phyloP scores from a whole-genome alignment of 345 rosid species.

The Noccaea caerulescens region DNA sequence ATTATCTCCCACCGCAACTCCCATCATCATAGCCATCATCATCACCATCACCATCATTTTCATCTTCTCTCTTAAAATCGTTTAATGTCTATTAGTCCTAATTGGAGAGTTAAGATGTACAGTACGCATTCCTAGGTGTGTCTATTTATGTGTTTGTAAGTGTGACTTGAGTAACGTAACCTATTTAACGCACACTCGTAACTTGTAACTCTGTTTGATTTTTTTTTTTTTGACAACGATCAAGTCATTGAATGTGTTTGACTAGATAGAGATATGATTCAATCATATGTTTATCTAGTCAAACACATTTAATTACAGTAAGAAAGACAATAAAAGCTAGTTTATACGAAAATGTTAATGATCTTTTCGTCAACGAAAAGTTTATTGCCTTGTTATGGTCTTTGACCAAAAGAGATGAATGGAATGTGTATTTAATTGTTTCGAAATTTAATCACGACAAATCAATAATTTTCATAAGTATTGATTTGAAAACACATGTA shows the following conservation, averaged over 20 bases:
- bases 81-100: not conserved
- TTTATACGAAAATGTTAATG: not conserved
- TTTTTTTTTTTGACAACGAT: too few species aligned
- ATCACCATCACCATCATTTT: constrained; percentile 10
- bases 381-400: not conserved
- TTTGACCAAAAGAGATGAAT: constrained; percentile 6
- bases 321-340: not conserved
- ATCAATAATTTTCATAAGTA: not conserved
- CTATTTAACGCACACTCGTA: too few species aligned
- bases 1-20: constrained; percentile 9
- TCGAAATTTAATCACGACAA: not conserved
- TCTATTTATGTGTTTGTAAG: not conserved
- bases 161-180: not conserved
- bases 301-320: constrained; percentile 1
- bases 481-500: not conserved
- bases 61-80: not conserved
- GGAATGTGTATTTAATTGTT: not conserved
- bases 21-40: constrained; percentile 22
- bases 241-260: too few species aligned
- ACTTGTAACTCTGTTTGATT: too few species aligned
- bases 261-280: too few species aligned
- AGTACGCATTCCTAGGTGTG: not conserved
- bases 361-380: not conserved
- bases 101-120: not conserved
- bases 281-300: not conserved